These are phyloP conservation scores for Diaporthe citrichinensis DNA, from an alignment of 2,329 filamentous ascomycete species.

Conservation along the genomic window DNA sequence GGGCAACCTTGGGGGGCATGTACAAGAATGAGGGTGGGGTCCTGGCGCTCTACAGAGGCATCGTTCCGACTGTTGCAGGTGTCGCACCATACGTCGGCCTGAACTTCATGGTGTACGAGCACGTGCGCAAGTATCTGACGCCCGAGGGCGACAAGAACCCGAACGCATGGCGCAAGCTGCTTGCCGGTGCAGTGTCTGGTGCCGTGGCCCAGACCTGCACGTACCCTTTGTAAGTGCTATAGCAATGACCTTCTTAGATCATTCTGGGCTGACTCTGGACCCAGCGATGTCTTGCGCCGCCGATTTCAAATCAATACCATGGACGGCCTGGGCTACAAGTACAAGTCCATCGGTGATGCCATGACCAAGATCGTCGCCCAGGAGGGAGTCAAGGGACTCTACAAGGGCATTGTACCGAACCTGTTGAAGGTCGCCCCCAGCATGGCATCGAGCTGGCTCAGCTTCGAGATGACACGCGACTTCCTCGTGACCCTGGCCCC, in stretches of 20 bases:
- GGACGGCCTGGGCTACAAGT: slow-evolving; percentile 97
- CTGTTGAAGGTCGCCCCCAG: slow-evolving; percentile 97
- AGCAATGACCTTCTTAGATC: slow-evolving; percentile 21
- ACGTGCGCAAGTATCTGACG: slow-evolving; percentile 85
- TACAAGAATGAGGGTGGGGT: slow-evolving; percentile 93
- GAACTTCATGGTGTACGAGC: slow-evolving; percentile 99
- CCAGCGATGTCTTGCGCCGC: slow-evolving; percentile 88
- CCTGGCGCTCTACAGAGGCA: slow-evolving; percentile 90
- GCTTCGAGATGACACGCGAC: slow-evolving; percentile 94
- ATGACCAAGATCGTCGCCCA: slow-evolving; percentile 84
- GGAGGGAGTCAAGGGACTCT: slow-evolving; percentile 88
- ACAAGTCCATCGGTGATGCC: slow-evolving; percentile 88
- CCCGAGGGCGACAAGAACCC: slow-evolving; percentile 90
- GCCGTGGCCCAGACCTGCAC: slow-evolving; percentile 97
- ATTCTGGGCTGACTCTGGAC: slow-evolving; percentile 44
- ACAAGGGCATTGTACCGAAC: slow-evolving; percentile 97
- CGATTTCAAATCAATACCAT: slow-evolving; percentile 99
- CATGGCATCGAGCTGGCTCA: slow-evolving; percentile 99
- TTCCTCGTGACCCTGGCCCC: slow-evolving; percentile 77
- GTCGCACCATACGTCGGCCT: slow-evolving; percentile 97
- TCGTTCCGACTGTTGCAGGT: slow-evolving; percentile 92
- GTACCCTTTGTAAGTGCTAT: slow-evolving; percentile 87
- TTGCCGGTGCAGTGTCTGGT: slow-evolving; percentile 93
- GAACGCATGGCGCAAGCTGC: slow-evolving; percentile 82
- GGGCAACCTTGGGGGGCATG: slow-evolving; percentile 84